Evolutionary conservation across 768 basidiomycete genomes (phyloP).

Genomic region (Tephrocybe sp.): DNA sequence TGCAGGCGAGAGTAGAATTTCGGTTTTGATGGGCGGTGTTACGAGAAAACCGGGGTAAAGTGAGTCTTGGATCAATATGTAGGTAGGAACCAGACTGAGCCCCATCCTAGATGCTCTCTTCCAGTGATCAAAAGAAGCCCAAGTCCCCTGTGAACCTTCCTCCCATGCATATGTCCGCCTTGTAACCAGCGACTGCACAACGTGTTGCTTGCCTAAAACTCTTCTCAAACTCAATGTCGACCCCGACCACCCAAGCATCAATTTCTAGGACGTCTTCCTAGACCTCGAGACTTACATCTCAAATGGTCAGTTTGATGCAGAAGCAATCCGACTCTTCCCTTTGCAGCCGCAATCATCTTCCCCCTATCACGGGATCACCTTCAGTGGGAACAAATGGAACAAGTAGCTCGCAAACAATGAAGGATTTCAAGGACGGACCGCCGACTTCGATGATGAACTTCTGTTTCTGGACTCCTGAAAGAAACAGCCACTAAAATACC

Average conservation of each 20-base stretch:
- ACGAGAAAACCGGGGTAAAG: conserved; percentile 85
- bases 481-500: conserved; percentile 95
- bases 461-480: conserved; percentile 54
- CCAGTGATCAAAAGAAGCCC: conserved; percentile 73
- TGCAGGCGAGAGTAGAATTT: conserved; percentile 89
- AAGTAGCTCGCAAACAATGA: conserved; percentile 43
- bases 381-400: conserved; percentile 69
- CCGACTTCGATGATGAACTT: conserved; percentile 53
- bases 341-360: conserved; percentile 71
- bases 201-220: conserved; percentile 81
- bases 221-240: conserved; percentile 43
- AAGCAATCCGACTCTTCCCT: conserved; percentile 84
- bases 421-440: conserved; percentile 52
- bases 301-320: conserved; percentile 83
- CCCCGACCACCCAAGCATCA: conserved; percentile 36
- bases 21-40: conserved; percentile 75
- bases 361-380: conserved; percentile 92
- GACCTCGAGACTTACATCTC: conserved; percentile 66
- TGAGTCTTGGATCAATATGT: conserved; percentile 29
- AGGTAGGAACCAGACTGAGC: conserved; percentile 6
- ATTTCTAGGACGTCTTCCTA: conserved; percentile 36
- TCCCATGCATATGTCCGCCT: conserved; percentile 86
- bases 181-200: conserved; percentile 78
- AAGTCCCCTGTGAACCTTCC: conserved; percentile 72
- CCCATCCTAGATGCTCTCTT: conserved; percentile 70